Conservation (phyloP, 2,329 filamentous ascomycete species). For the Fulvia fulva region DNA sequence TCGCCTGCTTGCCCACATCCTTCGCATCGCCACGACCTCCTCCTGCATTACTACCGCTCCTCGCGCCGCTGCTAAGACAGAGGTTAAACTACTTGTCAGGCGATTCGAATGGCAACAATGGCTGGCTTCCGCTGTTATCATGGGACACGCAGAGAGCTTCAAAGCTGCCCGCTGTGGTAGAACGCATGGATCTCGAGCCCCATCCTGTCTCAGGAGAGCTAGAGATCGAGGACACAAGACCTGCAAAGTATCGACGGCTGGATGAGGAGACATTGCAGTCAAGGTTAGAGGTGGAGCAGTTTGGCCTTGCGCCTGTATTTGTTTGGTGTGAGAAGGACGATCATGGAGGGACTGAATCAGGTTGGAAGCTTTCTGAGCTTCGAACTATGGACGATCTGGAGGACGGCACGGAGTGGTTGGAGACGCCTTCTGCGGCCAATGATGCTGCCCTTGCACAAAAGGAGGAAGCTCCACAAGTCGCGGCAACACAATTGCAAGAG, state of each 20-base stretch:
- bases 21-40: constrained; percentile 57
- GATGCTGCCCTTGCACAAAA: constrained; percentile 30
- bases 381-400: constrained; percentile 53
- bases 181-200: constrained; percentile 65
- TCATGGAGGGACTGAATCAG: constrained; percentile 52
- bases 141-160: constrained; percentile 59
- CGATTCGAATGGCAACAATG: constrained; percentile 41
- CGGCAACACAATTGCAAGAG: constrained; percentile 35
- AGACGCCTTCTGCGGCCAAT: constrained; percentile 59
- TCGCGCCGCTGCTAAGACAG: constrained; percentile 62
- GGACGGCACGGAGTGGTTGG: constrained; percentile 56
- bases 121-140: constrained; percentile 68
- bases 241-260: constrained; percentile 61
- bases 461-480: constrained; percentile 5
- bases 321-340: constrained; percentile 67
- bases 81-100: constrained; percentile 59
- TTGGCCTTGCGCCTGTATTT: constrained; percentile 61
- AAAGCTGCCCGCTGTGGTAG: constrained; percentile 58
- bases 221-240: constrained; percentile 65
- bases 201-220: constrained; percentile 78
- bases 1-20: constrained; percentile 60
- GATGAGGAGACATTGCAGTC: constrained; percentile 73
- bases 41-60: constrained; percentile 56
- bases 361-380: constrained; percentile 71
- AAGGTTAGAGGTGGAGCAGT: constrained; percentile 58